Evolutionary conservation across 176 grass and related monocot species (phyloP), one percentile per base, ranked within the genome.

Genomic region (Eleusine coracana): DNA sequence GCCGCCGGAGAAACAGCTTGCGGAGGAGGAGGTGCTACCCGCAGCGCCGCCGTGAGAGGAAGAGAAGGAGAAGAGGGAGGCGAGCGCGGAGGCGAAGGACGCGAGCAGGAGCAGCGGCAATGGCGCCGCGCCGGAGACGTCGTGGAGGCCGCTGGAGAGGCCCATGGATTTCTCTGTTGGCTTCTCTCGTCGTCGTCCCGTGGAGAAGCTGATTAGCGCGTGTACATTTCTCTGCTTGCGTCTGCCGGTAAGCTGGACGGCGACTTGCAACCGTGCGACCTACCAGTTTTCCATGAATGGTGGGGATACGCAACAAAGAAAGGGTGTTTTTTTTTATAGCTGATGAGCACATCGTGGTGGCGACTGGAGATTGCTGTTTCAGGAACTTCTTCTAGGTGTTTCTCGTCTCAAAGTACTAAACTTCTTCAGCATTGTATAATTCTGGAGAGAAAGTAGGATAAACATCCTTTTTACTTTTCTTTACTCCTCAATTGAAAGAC

Each of bases 91-190:
- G 21, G 74, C 74, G 5, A 77, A 12, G 55, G 74, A 59, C 20
- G 21, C 74, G 10, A 77, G 55, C 11, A 44, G 37, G 38, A 77
- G 74, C 1, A 77, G 74, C 74, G 74, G 55, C 55, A 77, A 13
- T 1, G 74, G 55, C 37, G 74, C 55, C 38, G 74, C 74, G 21
- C 21, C 38, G 55, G 74, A 77, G 74, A 77, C 74, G 74, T 77
- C 74, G 36, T 60, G 74, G 36, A 76, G 54, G 54, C 36, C 50
- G 54, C 74, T 60, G 10, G 52, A 76, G 74, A 76, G 74, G 74
- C 74, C 74, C 74, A 76, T 76, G 44, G 10, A 46, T 46, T 46
- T 46, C 44, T 9, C 41, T 46, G n/a, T 46, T 11, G 44, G 44
- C 10, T 46, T 46, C 44, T 46, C 44, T 7, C 9, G 2, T 44